Evolutionary conservation across 2,329 filamentous ascomycete genomes (phyloP).

Genomic region (Incumbomyces delicatus): DNA sequence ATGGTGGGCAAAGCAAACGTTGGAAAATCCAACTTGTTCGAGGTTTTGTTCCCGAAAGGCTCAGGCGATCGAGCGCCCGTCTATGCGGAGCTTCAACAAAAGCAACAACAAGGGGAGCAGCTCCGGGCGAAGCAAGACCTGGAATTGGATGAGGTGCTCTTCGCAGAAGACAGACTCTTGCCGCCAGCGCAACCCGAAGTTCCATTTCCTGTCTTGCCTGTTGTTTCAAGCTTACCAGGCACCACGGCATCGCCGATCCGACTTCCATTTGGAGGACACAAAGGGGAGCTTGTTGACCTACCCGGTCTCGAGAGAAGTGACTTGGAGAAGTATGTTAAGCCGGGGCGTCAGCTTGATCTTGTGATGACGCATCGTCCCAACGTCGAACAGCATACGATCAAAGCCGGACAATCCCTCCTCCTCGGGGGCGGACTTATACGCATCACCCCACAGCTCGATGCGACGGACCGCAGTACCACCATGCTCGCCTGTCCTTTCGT

Average conservation of each 20-base stretch:
- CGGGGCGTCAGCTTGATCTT: constrained; percentile 55
- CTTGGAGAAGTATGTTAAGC: constrained; percentile 60
- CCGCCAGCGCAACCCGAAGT: constrained; percentile 66
- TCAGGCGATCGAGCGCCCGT: constrained; percentile 35
- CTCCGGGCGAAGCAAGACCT: constrained; percentile 5
- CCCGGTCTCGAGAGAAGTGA: constrained; percentile 71
- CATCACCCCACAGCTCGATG: constrained; percentile 57
- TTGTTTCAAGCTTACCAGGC: constrained; percentile 77
- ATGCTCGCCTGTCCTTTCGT: constrained; percentile 83
- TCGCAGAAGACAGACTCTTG: constrained; percentile 46
- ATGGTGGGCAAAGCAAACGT: constrained; percentile 98
- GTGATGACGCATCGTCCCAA: constrained; percentile 70
- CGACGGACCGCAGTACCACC: constrained; percentile 26
- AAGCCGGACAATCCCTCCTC: constrained; percentile 67
- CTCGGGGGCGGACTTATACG: constrained; percentile 78
- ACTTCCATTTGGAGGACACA: constrained; percentile 70
- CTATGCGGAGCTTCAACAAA: constrained; percentile 26
- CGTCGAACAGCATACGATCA: constrained; percentile 64
- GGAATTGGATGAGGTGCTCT: constrained; percentile 11
- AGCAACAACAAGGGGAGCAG: constrained; percentile 20
- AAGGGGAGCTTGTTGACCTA: constrained; percentile 85
- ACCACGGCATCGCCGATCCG: constrained; percentile 94
- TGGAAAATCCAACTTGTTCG: constrained; percentile 87
- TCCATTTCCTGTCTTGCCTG: constrained; percentile 71
- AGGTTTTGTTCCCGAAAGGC: constrained; percentile 78